Evolutionary conservation across 331 rosid genomes (phyloP).

Genomic region (Spiraea crenata): DNA sequence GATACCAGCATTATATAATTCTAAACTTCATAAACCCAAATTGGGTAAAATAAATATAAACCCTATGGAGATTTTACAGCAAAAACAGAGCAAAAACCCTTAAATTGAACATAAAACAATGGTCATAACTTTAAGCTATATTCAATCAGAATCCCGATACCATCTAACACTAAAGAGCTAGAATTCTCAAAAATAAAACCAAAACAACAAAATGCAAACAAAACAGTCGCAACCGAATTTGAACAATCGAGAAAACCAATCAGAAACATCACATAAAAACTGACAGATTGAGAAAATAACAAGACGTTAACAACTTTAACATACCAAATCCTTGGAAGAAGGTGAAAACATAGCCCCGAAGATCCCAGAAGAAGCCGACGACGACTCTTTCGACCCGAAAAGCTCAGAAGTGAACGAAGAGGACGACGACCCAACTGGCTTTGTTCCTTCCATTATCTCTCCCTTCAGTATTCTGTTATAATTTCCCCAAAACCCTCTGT

Average conservation of each 20-base stretch:
- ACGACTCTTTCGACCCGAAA: constrained; percentile 59
- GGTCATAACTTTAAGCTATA: background rate
- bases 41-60: background rate
- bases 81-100: background rate
- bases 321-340: constrained; percentile 50
- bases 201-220: constrained; percentile 14
- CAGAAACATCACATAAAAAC: background rate
- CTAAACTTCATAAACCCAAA: background rate
- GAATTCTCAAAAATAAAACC: background rate
- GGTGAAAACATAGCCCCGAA: constrained; percentile 71
- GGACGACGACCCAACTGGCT: constrained; percentile 52
- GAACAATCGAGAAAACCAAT: background rate
- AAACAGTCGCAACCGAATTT: background rate
- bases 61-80: constrained; percentile 1
- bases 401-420: constrained; percentile 70
- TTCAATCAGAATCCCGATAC: background rate
- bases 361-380: constrained; percentile 60
- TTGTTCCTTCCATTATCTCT: constrained; percentile 67
- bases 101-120: background rate
- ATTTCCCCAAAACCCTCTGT: background rate
- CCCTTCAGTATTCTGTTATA: background rate
- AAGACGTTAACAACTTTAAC: background rate
- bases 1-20: background rate
- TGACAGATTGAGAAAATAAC: background rate
- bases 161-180: background rate